Evolutionary conservation across 2,329 filamentous ascomycete species (phyloP), one percentile per base, ranked within the genome.

Genomic region (Aureobasidium mangrovei): DNA sequence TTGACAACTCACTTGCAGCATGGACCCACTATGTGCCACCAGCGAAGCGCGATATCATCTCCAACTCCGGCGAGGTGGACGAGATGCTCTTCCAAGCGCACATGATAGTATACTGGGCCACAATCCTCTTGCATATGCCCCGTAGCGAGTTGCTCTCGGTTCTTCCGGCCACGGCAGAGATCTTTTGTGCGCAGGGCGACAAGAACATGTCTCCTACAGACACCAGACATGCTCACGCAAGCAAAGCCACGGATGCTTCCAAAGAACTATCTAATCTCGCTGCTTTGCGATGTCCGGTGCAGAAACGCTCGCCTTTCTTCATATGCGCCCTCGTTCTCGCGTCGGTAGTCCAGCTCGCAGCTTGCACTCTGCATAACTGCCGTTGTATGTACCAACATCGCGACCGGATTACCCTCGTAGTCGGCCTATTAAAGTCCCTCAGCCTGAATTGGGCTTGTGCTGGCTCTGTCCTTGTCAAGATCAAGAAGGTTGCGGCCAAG

Each of bases 81-180:
- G 88, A 95, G 70, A 85, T 95, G 79, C 83, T 95, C 69, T 95
- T 95, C 71, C 88, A 94, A 67, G 90, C 88, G 1, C 85, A 88
- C 59, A 91, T 94, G 82, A 86, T 95, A 62, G 75, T 78, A 46
- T 73, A 80, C 54, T 63, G 57, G 78, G 75, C 77, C 6, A 72
- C 83, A 0, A 88, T 93, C 61, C 80, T 90, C 59, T 77, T 93
- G 12, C 87, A 94, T 65, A 85, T 91, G 60, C 87, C 87, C 7
- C 81, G 85, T 55, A 91, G 86, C 4, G 85, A 88, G 61, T 77
- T 91, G 18, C 84, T 86, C 5, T 66, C 70, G 66, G 80, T 76
- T 26, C 80, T 78, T 43, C 78, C 77, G 4, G 76, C 77, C 75
- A 57, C 61, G 4, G 87, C 60, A 56, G 72, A 55, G 62, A 70